Evolutionary conservation across 2,329 filamentous ascomycete genomes (phyloP).

Genomic region (Helotiales sp.): DNA sequence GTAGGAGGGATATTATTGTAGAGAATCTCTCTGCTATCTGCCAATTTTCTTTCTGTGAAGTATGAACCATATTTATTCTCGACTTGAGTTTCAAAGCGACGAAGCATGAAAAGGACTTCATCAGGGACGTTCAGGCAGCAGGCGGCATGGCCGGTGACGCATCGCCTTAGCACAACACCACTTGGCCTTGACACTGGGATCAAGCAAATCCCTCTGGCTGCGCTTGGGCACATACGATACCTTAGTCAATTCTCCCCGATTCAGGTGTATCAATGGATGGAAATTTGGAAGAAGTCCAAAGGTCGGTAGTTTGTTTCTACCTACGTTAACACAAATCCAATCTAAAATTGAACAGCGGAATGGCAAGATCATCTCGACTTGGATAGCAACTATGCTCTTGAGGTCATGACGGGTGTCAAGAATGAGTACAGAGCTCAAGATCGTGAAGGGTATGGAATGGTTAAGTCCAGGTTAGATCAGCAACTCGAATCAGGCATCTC

Average conservation of each 20-base stretch:
- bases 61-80: neutral
- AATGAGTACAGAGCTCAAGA: neutral
- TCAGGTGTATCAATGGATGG: neutral
- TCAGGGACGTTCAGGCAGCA: neutral
- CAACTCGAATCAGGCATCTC: neutral
- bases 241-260: neutral
- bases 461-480: neutral
- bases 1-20: neutral
- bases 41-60: neutral
- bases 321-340: too few species aligned
- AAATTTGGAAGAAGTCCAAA: neutral
- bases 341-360: neutral
- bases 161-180: neutral
- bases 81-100: neutral
- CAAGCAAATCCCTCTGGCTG: neutral
- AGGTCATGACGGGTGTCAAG: neutral
- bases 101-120: conserved; percentile 2
- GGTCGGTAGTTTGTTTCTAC: neutral
- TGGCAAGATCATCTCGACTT: neutral
- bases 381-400: neutral
- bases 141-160: neutral
- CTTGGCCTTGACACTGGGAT: neutral
- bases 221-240: neutral
- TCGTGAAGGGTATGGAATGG: neutral
- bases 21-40: neutral